Conservation (phyloP, 1,284 basidiomycete species). For the Cryptococcus maquisensis region DNA sequence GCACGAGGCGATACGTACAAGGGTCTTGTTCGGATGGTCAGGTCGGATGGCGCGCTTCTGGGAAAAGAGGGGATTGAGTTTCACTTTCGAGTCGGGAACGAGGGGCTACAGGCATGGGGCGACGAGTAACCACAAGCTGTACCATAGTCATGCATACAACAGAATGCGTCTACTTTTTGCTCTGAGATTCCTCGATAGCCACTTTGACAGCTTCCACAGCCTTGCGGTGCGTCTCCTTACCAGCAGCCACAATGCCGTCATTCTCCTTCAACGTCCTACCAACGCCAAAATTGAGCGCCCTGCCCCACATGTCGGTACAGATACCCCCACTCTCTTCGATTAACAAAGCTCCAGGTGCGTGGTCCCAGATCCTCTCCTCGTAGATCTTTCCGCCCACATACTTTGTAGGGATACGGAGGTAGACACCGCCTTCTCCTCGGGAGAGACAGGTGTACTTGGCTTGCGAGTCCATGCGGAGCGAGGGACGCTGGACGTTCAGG, state of each 20-base stretch:
- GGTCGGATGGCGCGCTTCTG: conserved; percentile 9
- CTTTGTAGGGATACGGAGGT: conserved; percentile 81
- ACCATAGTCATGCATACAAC: not conserved
- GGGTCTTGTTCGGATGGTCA: conserved; percentile 27
- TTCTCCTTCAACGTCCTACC: conserved; percentile 84
- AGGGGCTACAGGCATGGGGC: conserved; percentile 30
- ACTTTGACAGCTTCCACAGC: conserved; percentile 72
- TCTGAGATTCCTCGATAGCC: conserved; percentile 54
- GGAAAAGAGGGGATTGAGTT: conserved; percentile 24
- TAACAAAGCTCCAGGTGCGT: conserved; percentile 80
- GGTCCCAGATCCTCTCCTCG: conserved; percentile 93
- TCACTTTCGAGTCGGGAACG: conserved; percentile 23
- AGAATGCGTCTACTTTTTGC: not conserved
- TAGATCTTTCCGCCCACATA: conserved; percentile 63
- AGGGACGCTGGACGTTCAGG: conserved; percentile 62
- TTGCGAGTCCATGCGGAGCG: conserved; percentile 90
- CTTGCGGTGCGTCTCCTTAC: conserved; percentile 61
- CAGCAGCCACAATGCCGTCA: conserved; percentile 77
- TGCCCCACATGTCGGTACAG: conserved; percentile 76
- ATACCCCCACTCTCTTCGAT: conserved; percentile 85
- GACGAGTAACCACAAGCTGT: not conserved
- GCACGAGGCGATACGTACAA: conserved; percentile 15
- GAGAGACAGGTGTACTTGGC: conserved; percentile 90
- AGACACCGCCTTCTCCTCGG: conserved; percentile 82
- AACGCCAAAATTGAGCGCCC: conserved; percentile 76